Evolutionary conservation across 2,329 filamentous ascomycete species (phyloP), one percentile per base, ranked within the genome.

Genomic region (Phaeosphaeria sp.): DNA sequence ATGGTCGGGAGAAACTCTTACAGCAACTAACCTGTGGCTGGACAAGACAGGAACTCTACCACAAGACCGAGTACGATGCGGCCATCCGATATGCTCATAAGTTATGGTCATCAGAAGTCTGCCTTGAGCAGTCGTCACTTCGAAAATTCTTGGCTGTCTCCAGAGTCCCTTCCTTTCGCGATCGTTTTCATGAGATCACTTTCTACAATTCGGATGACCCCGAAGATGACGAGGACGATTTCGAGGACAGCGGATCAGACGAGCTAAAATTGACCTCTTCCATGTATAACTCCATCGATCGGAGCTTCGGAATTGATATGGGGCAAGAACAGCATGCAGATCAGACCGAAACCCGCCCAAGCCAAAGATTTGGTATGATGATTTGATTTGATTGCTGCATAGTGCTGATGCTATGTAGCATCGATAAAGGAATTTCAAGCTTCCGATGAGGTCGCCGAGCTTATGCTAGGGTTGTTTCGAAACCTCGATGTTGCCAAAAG

Each of bases 41-140:
- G 36, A 6, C 36, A 39, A 6, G 7, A 47, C 7, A 53, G 43
- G 43, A 41, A 15, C 13, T 53, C 11, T 41, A 47, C 30, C 30
- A 41, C 20, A 53, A 53, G 17, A 53, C 51, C n/a, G 33, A 41
- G 3, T 53, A 33, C 15, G 51, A 53, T 22, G 51, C 51, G 10
- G 30, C 51, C 9, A 20, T 41, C 3, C 43, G 42, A 39, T 53
- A 53, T 21, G 30, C 39, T 27, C 5, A 11, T 7, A 9, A n/a
- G 0, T 25, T 46, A 17, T 13, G 22, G 36, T 20, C 10, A 21
- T 9, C 25, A 7, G 15, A 13, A 18, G 36, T 43, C 6, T 22
- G 20, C 23, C n/a, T 51, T 9, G 36, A 43, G 9, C 17, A 21
- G 5, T 20, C 15, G 1, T 42, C 36, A 9, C 13, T 42, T n/a